Evolutionary conservation across 805 yeast genomes (phyloP), one percentile per base, ranked within the genome.

Genomic region (Candida andamanensis): DNA sequence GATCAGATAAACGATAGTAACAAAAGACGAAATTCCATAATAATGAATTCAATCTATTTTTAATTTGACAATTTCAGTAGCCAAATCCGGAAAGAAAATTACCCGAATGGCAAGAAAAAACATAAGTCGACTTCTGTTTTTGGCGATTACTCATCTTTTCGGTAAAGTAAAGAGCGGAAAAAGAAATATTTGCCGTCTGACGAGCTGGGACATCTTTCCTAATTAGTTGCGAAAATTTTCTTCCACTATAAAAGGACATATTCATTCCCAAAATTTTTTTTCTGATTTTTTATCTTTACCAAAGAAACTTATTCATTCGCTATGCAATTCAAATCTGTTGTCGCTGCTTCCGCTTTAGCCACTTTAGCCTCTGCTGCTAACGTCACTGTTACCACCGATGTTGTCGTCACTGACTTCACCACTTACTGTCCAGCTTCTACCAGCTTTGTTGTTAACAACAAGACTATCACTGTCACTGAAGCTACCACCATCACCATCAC

Each of bases 371-470:
- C 65, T 54, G 62, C 72, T 37, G 52, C 49, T 38, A 67, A 70
- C 63, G 62, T 66, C 45, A 60, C 74, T 43, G 66, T 73, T 54
- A 55, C 69, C 58, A 65, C 74, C 45, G 71, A 72, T 43, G 47
- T 60, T 35, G 78, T 77, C 42, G 85, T 80, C 54, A 76, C 85
- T 51, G 80, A 67, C 52, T 72, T 67, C 74, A 52, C 57, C 64
- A 83, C 94, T 49, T 83, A 79, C 81, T 84, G 94, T 65, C 94
- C 95, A 58, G 65, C 53, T 42, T 63, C 94, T 32, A 85, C 95
- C 49, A 62, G 72, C 39, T 50, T 84, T 39, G 69, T 67, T 44
- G 75, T 78, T 60, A 79, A 78, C 73, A 71, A 70, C 69, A 56
- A 57, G 57, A 81, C 90, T 54, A 72, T 76, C 76, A 76, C 82